phyloP scores from a whole-genome alignment of 768 basidiomycete genomes.

The Leucogyrophana mollusca region DNA sequence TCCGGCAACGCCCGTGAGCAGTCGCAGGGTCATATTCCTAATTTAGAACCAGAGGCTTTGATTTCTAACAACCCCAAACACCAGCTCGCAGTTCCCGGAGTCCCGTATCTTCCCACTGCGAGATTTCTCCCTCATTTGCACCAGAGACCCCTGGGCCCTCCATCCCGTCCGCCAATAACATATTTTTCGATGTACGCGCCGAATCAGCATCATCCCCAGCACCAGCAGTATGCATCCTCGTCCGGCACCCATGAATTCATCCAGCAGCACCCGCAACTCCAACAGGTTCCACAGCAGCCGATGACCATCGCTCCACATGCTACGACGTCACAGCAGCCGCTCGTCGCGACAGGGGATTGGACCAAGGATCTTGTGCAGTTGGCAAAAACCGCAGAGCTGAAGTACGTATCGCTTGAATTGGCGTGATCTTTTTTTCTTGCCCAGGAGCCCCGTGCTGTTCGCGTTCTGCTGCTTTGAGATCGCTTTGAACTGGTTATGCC shows the following conservation, averaged over 20 bases:
- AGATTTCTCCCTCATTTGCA: not conserved
- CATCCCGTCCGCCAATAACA: conserved; percentile 12
- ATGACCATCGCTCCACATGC: conserved; percentile 2
- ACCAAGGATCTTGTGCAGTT: conserved; percentile 83
- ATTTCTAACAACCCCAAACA: conserved; percentile 32
- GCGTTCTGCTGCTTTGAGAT: too few relatives aligned
- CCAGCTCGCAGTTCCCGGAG: conserved; percentile 23
- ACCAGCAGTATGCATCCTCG: not conserved
- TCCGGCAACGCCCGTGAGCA: too few relatives aligned
- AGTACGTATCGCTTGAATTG: conserved; percentile 48
- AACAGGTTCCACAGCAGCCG: conserved; percentile 11
- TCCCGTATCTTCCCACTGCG: conserved; percentile 6
- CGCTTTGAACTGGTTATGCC: too few relatives aligned
- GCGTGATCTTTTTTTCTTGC: not conserved
- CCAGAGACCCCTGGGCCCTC: conserved; percentile 28
- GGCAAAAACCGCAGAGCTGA: conserved; percentile 85
- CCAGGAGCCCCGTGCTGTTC: too few relatives aligned
- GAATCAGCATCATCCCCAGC: not conserved
- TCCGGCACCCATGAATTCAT: not conserved
- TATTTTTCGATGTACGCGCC: conserved; percentile 2
- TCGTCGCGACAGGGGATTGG: conserved; percentile 84
- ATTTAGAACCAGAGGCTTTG: conserved; percentile 9
- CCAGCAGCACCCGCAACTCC: conserved; percentile 27
- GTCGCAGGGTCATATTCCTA: not conserved
- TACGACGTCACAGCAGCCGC: conserved; percentile 35